A percentile compares a stretch with the other conserved stretches of the same genome.
Conservation (phyloP, 768 basidiomycete species). For the Harrya chromipes region DNA sequence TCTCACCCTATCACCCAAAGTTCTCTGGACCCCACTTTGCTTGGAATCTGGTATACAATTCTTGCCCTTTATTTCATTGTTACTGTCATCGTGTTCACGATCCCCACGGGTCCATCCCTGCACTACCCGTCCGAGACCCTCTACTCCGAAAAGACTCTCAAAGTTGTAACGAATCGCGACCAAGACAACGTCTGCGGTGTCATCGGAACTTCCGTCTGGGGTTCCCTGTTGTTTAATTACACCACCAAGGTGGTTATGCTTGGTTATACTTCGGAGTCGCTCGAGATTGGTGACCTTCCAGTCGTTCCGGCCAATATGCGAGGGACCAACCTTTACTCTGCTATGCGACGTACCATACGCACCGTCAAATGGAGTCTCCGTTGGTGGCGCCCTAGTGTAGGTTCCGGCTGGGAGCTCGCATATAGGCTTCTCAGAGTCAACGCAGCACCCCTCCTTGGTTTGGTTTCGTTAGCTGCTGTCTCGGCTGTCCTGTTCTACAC, state of each 20-base stretch:
- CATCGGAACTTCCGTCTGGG: constrained; percentile 44
- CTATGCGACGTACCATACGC: constrained; percentile 59
- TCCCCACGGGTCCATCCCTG: constrained; percentile 70
- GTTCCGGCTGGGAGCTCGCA: constrained; percentile 61
- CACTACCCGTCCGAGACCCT: constrained; percentile 72
- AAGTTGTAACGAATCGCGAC: constrained; percentile 56
- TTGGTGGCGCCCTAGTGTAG: constrained; percentile 56
- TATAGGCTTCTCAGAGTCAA: constrained; percentile 66
- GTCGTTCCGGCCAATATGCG: constrained; percentile 77
- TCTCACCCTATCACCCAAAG: constrained; percentile 32
- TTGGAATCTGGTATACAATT: constrained; percentile 50
- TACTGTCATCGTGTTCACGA: constrained; percentile 42
- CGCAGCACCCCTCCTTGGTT: constrained; percentile 33
- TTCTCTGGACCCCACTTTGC: constrained; percentile 15
- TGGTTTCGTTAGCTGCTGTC: constrained; percentile 51
- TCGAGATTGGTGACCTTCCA: constrained; percentile 88
- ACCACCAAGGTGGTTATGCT: constrained; percentile 86
- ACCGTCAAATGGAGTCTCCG: constrained; percentile 49
- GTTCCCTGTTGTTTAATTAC: constrained; percentile 74
- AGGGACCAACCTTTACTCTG: constrained; percentile 54
- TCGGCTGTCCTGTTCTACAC: constrained; percentile 65
- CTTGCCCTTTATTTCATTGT: constrained; percentile 49
- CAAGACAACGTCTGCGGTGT: constrained; percentile 70
- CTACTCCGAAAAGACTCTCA: constrained; percentile 69
- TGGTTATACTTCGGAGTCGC: constrained; percentile 65